A percentile compares a stretch with the other conserved stretches of the same genome.
Conservation (phyloP, 2,329 filamentous ascomycete genomes). For the Grosmannia huntii region DNA sequence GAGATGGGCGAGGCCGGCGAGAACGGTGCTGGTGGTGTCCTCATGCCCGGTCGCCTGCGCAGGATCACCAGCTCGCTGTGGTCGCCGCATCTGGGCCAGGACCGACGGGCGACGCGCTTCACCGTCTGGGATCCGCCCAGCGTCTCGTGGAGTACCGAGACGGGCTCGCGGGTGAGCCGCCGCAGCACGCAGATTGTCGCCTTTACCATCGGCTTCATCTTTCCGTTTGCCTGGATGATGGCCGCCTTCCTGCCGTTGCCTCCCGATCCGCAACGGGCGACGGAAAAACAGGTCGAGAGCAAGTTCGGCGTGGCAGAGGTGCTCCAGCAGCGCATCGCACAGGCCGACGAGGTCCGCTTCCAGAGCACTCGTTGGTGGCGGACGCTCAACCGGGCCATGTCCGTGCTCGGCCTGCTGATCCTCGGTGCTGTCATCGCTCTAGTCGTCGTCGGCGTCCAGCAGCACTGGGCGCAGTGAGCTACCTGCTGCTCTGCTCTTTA, state of each 20-base stretch:
- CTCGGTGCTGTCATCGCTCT: conserved; percentile 40
- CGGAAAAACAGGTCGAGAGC: conserved; percentile 33
- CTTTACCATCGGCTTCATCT: conserved; percentile 66
- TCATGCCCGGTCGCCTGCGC: conserved; percentile 15
- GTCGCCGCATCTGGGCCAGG: conserved; percentile 59
- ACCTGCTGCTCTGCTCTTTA: too few species aligned
- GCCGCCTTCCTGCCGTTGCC: conserved; percentile 64
- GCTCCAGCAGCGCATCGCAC: conserved; percentile 20
- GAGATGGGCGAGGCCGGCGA: conserved; percentile 21
- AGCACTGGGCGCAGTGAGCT: conserved; percentile 28
- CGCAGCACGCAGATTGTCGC: conserved; percentile 63
- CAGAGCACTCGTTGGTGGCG: conserved; percentile 48
- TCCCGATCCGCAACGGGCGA: conserved; percentile 36
- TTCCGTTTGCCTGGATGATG: conserved; percentile 72
- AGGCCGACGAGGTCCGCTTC: conserved; percentile 31
- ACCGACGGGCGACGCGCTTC: conserved; percentile 43
- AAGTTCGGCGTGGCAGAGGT: conserved; percentile 24
- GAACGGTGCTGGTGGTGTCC: neutral
- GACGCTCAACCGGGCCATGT: conserved; percentile 45
- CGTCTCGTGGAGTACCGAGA: conserved; percentile 49
- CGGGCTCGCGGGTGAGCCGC: conserved; percentile 42
- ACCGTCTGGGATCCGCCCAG: conserved; percentile 66
- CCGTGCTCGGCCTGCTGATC: conserved; percentile 40
- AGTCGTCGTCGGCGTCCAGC: conserved; percentile 35
- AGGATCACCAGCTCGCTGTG: conserved; percentile 51